phyloP scores from a whole-genome alignment of 2,329 filamentous ascomycete genomes.

The Cercospora canescens region DNA sequence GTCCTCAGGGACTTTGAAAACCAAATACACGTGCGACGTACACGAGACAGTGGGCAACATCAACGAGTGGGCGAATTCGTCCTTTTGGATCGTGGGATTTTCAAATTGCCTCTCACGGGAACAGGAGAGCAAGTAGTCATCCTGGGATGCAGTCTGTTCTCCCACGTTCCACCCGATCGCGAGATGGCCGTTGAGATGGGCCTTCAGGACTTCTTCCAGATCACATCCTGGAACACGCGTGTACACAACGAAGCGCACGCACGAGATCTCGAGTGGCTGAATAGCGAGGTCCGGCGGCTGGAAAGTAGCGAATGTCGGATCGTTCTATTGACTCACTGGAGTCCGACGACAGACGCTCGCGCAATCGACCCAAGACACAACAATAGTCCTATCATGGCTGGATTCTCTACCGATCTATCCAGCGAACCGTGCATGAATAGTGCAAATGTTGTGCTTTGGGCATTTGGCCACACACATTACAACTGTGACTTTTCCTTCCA shows the following conservation, averaged over 20 bases:
- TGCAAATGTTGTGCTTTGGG: conserved; percentile 14
- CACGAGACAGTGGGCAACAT: conserved; percentile 14
- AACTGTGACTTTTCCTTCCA: conserved; percentile 16
- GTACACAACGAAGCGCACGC: conserved; percentile 42
- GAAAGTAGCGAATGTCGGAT: conserved; percentile 34
- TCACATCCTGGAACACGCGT: conserved; percentile 40
- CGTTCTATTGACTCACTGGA: conserved; percentile 47
- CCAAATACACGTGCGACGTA: neutral
- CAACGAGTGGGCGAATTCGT: conserved; percentile 41
- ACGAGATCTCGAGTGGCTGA: conserved; percentile 48
- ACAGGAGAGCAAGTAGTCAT: conserved; percentile 25
- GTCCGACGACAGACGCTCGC: conserved; percentile 39
- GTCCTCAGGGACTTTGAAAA: conserved; percentile 28
- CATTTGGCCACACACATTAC: conserved; percentile 20
- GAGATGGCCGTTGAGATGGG: conserved; percentile 12
- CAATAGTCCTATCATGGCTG: conserved; percentile 15
- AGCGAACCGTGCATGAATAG: conserved; percentile 9
- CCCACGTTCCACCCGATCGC: conserved; percentile 8
- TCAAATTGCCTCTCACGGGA: conserved; percentile 20
- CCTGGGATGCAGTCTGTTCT: conserved; percentile 37
- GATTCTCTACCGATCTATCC: conserved; percentile 14
- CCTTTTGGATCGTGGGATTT: conserved; percentile 38
- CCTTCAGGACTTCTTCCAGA: conserved; percentile 21
- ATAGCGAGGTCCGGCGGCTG: conserved; percentile 32
- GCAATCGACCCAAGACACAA: conserved; percentile 39